Base-by-base conservation (phyloP, 2,329 filamentous ascomycete species). In the Verticillium albo-atrum region DNA sequence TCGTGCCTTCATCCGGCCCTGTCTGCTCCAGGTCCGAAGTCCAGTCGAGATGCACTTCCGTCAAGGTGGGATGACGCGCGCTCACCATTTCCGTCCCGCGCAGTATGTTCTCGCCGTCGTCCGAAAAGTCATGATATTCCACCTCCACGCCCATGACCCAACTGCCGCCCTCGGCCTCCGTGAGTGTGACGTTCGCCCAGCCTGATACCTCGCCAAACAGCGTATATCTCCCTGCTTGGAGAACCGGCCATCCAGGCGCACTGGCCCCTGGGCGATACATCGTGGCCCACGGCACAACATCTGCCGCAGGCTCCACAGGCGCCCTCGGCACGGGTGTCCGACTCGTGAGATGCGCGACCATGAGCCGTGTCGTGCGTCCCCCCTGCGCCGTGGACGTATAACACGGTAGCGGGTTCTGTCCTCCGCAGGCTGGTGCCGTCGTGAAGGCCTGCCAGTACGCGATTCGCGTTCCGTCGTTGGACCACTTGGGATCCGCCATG, bases 401-500 rank as follows among this genome's bases (percentile, higher is more conserved):
- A 58, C 77, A 79, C 2, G 70, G 67, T 0, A 77, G 66, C 0
- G 75, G 72, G 35, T 79, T 79, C 0, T 32, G 27, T 0, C 75
- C 77, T 1, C 75, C 76, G 61, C 77, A 80, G 2, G 70, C 72
- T 0, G 75, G 77, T 0, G 70, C 57, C 1, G 68, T 62, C 1
- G 71, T 69, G 20, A 76, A 61, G 2, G 67, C 67, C 62, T 79
- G 74, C 61, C 65, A 76, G 58, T 75, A 80, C 1, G 73, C 73
- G n/a, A 79, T 71, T 0, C 66, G 62, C 0, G 75, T 78, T 1
- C 71, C 72, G 60, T 79, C 77, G 2, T 62, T 64, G 6, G 72
- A 74, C 58, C 68, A 77, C 6, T 64, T 68, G 2, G 75, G 77
- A 61, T 79, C 77, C 6, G 77, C 78, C 4, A 66, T 65, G 3